Evolutionary conservation across 2,329 filamentous ascomycete genomes (phyloP).

Genomic region (Aspergillus fructus): DNA sequence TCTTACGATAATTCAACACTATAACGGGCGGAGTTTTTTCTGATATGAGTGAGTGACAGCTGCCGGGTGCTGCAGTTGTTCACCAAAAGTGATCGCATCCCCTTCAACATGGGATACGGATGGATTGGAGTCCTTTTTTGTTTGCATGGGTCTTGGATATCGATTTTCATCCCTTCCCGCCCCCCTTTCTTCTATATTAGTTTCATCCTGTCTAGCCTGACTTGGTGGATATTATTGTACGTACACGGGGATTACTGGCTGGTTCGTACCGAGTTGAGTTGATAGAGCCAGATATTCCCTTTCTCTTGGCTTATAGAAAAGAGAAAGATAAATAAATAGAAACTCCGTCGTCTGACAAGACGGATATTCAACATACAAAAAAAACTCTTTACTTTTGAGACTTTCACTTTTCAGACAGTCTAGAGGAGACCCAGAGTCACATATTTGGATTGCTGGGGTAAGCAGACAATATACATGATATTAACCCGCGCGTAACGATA

Average conservation of each 20-base stretch:
- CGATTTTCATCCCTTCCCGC: not conserved
- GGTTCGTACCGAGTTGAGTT: not conserved
- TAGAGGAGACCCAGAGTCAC: not conserved
- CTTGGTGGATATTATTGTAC: not conserved
- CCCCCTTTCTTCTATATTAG: not conserved
- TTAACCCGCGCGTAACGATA: constrained; percentile 1
- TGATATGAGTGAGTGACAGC: constrained; percentile 5
- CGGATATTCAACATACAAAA: not conserved
- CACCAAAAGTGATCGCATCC: constrained; percentile 18
- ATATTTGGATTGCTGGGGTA: not conserved
- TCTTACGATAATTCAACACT: constrained; percentile 24
- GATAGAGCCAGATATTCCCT: constrained; percentile 2
- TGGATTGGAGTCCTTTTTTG: constrained; percentile 18
- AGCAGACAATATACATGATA: constrained; percentile 2
- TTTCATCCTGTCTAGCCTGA: not conserved
- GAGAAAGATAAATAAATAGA: not conserved
- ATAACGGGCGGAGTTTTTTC: constrained; percentile 23
- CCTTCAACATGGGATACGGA: constrained; percentile 30
- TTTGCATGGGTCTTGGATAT: constrained; percentile 12
- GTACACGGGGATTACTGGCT: not conserved
- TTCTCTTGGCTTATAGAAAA: not conserved
- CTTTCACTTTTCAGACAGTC: not conserved
- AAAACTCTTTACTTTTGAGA: not conserved
- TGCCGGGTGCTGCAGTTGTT: not conserved
- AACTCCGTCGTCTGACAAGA: not conserved